Evolutionary conservation across 78 protist species (phyloP).

Genomic region (Carpediemonas membranifera): DNA sequence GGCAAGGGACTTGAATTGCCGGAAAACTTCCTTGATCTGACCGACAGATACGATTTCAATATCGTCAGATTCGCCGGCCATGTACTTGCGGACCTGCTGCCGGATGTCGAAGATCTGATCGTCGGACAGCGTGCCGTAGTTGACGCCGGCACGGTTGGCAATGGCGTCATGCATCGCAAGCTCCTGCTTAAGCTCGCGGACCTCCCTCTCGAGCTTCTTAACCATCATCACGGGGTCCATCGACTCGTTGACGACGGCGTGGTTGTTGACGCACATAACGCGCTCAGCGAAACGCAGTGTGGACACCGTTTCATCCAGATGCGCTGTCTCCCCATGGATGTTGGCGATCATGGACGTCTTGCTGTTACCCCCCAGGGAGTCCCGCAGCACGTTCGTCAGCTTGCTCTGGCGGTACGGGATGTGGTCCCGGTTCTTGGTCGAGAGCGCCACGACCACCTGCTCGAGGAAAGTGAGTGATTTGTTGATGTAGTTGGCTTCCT

Average conservation of each 20-base stretch:
- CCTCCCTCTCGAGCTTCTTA: neutral
- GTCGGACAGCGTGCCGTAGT: no score
- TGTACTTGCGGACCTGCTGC: no score
- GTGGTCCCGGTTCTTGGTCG: neutral
- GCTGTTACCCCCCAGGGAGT: conserved; percentile 16
- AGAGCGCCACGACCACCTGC: conserved; percentile 3
- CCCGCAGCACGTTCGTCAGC: neutral
- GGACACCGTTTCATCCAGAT: neutral
- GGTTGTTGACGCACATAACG: neutral
- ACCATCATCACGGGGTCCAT: neutral
- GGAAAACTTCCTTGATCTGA: no score
- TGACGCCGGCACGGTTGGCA: no score
- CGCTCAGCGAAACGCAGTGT: neutral
- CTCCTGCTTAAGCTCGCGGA: neutral
- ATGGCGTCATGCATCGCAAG: no score
- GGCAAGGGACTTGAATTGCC: no score
- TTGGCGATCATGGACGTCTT: conserved; percentile 5
- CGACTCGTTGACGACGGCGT: neutral
- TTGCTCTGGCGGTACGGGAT: conserved; percentile 11
- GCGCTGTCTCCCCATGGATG: neutral
- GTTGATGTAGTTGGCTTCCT: conserved; percentile 18
- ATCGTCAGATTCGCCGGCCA: no score
- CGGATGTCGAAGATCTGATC: no score
- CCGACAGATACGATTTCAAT: no score
- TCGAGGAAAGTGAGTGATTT: conserved; percentile 1